These are phyloP conservation scores for Ascochyta rabiei DNA, from an alignment of 2,329 filamentous ascomycete species.

Conservation along the genomic window DNA sequence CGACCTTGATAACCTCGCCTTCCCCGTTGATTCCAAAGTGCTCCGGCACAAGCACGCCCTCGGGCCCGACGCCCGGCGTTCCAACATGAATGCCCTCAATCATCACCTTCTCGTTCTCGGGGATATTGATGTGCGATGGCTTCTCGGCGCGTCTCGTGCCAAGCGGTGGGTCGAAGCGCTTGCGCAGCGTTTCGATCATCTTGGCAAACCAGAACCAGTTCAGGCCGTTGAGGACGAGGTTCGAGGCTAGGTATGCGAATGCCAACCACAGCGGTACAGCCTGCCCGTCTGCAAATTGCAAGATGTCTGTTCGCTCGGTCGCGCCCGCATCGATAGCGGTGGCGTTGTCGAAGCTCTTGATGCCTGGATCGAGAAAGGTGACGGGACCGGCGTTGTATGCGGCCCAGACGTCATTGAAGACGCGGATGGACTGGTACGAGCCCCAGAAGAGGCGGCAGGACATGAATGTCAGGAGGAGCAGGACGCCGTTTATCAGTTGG, in stretches of 20 bases:
- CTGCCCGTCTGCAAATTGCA: slow-evolving; percentile 53
- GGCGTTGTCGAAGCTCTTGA: slow-evolving; percentile 35
- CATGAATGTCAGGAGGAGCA: slow-evolving; percentile 76
- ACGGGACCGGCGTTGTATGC: slow-evolving; percentile 40
- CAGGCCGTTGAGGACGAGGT: slow-evolving; percentile 73
- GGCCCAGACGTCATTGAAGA: slow-evolving; percentile 70
- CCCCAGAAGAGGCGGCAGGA: slow-evolving; percentile 78
- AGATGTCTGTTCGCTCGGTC: slow-evolving; percentile 51
- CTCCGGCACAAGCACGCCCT: slow-evolving; percentile 21
- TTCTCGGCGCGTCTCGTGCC: slow-evolving; percentile 47
- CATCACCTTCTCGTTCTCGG: slow-evolving; percentile 39
- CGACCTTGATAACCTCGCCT: slow-evolving; percentile 26
- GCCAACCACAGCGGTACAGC: slow-evolving; percentile 72
- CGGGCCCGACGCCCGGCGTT: slow-evolving; percentile 30
- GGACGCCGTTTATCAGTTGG: slow-evolving; percentile 79
- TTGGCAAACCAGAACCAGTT: slow-evolving; percentile 88
- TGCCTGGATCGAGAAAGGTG: slow-evolving; percentile 34
- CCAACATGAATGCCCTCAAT: slow-evolving; percentile 43
- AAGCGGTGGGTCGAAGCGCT: slow-evolving; percentile 70
- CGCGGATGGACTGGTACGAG: slow-evolving; percentile 69
- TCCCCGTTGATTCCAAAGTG: slow-evolving; percentile 28
- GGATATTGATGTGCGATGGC: slow-evolving; percentile 18
- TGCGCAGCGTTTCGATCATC: slow-evolving; percentile 81
- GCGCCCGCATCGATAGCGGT: slow-evolving; percentile 23
- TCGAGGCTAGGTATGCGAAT: slow-evolving; percentile 69